Evolutionary conservation across 2,329 filamentous ascomycete species (phyloP).

Genomic region (Zarea fungicola): DNA sequence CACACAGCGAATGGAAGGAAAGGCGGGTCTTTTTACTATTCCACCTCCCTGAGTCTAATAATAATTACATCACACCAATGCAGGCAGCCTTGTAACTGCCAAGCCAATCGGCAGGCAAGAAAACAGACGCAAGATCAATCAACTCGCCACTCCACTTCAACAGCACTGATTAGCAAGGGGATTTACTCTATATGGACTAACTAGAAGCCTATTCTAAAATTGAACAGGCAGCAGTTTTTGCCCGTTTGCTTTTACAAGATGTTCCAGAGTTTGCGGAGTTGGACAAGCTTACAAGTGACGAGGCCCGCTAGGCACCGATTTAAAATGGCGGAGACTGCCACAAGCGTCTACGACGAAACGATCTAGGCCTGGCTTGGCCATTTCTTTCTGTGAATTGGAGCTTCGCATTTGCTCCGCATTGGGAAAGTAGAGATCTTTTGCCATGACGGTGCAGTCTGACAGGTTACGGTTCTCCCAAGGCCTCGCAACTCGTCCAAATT

Average conservation of each 20-base stretch:
- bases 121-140: background rate
- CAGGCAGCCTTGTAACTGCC: background rate
- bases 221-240: background rate
- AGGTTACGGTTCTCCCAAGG: no score
- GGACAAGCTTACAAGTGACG: background rate
- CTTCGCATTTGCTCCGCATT: no score
- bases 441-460: no score
- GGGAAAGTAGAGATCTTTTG: no score
- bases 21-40: background rate
- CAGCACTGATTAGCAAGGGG: no score
- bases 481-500: no score
- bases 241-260: no score
- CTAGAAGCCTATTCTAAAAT: background rate
- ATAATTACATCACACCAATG: conserved; percentile 3
- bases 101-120: background rate
- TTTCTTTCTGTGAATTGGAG: no score
- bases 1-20: background rate
- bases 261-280: background rate
- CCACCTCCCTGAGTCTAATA: background rate
- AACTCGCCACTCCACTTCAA: background rate
- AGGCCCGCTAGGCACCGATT: background rate
- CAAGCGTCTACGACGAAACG: no score
- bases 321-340: background rate
- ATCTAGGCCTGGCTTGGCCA: no score
- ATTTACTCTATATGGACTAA: background rate